These are phyloP conservation scores for Puccinia hordei DNA, from an alignment of 1,284 basidiomycete species.

Conservation along the genomic window DNA sequence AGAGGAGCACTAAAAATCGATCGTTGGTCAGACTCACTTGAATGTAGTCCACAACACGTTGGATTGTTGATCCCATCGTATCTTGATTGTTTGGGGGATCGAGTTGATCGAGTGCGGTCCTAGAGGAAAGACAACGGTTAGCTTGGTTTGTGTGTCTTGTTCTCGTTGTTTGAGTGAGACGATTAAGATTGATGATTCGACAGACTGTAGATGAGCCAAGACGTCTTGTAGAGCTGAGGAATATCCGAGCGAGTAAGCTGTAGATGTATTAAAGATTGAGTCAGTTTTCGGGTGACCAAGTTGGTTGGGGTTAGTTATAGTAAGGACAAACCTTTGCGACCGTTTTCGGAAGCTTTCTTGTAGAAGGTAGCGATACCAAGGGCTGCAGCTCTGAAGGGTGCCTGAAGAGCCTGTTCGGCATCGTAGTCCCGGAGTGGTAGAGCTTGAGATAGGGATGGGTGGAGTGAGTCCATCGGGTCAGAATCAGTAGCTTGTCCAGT, in stretches of 20 bases:
- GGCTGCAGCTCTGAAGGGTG: constrained; percentile 43
- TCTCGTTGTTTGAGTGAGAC: too few relatives aligned
- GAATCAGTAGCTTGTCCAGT: too few relatives aligned
- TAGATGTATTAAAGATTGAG: not conserved
- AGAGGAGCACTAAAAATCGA: not conserved
- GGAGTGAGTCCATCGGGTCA: constrained; percentile 36
- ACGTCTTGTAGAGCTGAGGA: constrained; percentile 43
- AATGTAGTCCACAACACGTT: constrained; percentile 46
- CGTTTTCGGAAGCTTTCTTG: constrained; percentile 44
- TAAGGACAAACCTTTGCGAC: constrained; percentile 27
- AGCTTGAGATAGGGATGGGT: constrained; percentile 37
- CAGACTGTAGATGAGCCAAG: constrained; percentile 36
- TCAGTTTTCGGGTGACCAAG: not conserved
- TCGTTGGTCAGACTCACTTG: not conserved
- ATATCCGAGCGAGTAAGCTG: constrained; percentile 44
- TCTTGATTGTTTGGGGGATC: constrained; percentile 21
- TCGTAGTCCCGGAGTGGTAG: constrained; percentile 40
- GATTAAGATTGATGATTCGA: not conserved
- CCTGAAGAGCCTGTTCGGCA: constrained; percentile 44
- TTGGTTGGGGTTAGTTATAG: not conserved
- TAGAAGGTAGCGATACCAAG: constrained; percentile 48
- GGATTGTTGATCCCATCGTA: constrained; percentile 30
- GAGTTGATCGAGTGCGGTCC: constrained; percentile 28
- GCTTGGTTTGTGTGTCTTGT: too few relatives aligned
- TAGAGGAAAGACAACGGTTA: not conserved